Evolutionary conservation across 192 early-diverging fungal genomes (phyloP), one percentile per base, ranked within the genome.

Genomic region (Funneliformis geosporum): DNA sequence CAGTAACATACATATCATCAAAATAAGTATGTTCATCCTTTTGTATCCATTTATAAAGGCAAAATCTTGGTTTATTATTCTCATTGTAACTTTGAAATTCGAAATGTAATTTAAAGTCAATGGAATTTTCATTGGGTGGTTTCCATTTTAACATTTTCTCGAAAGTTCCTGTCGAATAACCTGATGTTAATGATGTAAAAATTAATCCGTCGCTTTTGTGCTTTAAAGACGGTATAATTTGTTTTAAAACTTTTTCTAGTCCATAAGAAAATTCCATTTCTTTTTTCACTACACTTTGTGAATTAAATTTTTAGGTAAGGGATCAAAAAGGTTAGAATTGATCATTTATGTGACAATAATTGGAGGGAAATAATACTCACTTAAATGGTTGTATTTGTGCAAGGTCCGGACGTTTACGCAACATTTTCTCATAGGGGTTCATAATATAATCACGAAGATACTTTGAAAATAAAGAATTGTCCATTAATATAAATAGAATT

Each of bases 91-190:
- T 21, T 23, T 43, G 5, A 23, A n/a, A 42, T 8, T 83, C 66
- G 9, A 91, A 60, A 10, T 78, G 59, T n/a, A 94, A 70, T 66
- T 83, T 84, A 38, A 96, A 93, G 75, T 96, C 95, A 11, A 95
- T 84, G 0, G 94, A 93, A 79, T 95, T 96, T 68, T 95, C 93
- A 78, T 88, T 84, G 10, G 92, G 88, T 18, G 95, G 93, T 78
- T 95, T 96, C 95, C 95, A 96, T 83, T 96, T 96, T 69, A 95
- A 80, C 92, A 93, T 91, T 65, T 88, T 92, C 10, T 84, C 33
- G 66, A 89, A 90, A 7, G 93, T 95, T 40, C 94, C 94, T 5
- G 84, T 77, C 8, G 76, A 81, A 78, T 96, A 96, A 25, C 89
- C 88, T 5, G 89, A 85, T 1, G 76, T 64, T 18, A 87, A 86